phyloP scores from a whole-genome alignment of 208 protist genomes.

The Crithidia mellificae region DNA sequence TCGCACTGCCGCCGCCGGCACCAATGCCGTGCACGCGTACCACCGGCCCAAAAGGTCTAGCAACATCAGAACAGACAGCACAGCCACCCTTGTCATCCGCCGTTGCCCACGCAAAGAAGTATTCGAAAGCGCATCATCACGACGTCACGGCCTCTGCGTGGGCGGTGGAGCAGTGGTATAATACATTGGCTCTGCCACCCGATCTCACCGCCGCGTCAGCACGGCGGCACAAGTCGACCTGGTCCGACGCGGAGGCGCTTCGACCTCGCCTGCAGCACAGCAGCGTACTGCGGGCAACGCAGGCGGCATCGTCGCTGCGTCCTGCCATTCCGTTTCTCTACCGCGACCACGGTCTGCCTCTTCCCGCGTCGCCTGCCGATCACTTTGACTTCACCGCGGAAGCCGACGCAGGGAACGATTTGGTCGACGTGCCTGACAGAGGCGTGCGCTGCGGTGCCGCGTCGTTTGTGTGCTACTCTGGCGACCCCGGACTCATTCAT shows the following conservation, averaged over 20 bases:
- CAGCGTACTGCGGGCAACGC: not conserved
- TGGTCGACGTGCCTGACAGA: not conserved
- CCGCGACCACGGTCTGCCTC: conserved; percentile 4
- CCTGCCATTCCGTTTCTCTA: conserved; percentile 14
- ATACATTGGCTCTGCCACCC: not conserved
- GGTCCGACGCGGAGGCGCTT: conserved; percentile 7
- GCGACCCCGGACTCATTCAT: conserved; percentile 3
- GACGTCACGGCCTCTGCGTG: not conserved
- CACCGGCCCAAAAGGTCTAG: not conserved
- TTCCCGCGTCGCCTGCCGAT: not conserved
- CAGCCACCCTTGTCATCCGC: too few relatives aligned
- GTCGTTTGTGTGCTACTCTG: conserved; percentile 41
- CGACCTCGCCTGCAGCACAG: not conserved
- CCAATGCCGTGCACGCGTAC: not conserved
- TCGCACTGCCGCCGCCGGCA: conserved; percentile 10
- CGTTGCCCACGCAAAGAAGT: too few relatives aligned
- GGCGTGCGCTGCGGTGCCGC: conserved; percentile 16
- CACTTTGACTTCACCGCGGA: too few relatives aligned
- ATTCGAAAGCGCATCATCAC: too few relatives aligned
- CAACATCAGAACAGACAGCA: not conserved
- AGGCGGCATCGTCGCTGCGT: not conserved
- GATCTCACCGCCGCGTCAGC: not conserved
- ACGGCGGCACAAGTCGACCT: not conserved
- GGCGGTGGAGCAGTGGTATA: conserved; percentile 4
- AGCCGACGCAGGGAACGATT: too few relatives aligned